phyloP scores from a whole-genome alignment of 179 eudicot genomes.

The Dionaea muscipula region DNA sequence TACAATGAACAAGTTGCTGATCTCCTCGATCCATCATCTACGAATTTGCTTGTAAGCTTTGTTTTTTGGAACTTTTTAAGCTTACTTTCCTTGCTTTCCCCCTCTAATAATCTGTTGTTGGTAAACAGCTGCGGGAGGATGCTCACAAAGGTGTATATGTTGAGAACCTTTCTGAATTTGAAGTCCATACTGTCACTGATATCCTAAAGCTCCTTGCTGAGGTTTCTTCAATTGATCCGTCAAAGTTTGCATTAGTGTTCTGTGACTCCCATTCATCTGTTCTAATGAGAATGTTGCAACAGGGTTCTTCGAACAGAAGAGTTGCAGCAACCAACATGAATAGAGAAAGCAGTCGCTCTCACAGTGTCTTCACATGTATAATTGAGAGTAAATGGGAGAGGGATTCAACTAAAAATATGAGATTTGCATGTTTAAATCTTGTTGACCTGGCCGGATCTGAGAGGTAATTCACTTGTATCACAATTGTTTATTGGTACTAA shows the following conservation, averaged over 20 bases:
- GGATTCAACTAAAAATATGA: slow-evolving; percentile 66
- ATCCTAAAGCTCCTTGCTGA: slow-evolving; percentile 67
- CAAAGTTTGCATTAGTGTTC: not conserved
- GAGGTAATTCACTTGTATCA: slow-evolving; percentile 40
- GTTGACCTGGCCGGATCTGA: slow-evolving; percentile 99
- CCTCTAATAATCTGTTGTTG: slow-evolving; percentile 11
- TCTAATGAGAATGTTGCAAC: slow-evolving; percentile 16
- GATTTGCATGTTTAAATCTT: slow-evolving; percentile 87
- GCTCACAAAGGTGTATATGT: slow-evolving; percentile 82
- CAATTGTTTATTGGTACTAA: not conserved
- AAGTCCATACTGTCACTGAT: slow-evolving; percentile 78
- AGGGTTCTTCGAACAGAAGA: slow-evolving; percentile 90
- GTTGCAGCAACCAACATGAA: slow-evolving; percentile 98
- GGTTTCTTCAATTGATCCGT: slow-evolving; percentile 29
- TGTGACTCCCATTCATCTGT: not conserved
- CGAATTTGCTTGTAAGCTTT: slow-evolving; percentile 70
- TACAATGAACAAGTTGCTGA: slow-evolving; percentile 92
- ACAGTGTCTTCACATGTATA: slow-evolving; percentile 84
- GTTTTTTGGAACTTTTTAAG: not conserved
- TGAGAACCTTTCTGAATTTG: slow-evolving; percentile 92
- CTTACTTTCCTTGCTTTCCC: not conserved
- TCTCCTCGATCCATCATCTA: slow-evolving; percentile 90
- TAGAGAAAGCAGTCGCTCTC: slow-evolving; percentile 96
- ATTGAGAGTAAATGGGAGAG: slow-evolving; percentile 95
- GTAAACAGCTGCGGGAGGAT: slow-evolving; percentile 75